Conservation (phyloP, 306 rosid genomes). For the Delonix regia region DNA sequence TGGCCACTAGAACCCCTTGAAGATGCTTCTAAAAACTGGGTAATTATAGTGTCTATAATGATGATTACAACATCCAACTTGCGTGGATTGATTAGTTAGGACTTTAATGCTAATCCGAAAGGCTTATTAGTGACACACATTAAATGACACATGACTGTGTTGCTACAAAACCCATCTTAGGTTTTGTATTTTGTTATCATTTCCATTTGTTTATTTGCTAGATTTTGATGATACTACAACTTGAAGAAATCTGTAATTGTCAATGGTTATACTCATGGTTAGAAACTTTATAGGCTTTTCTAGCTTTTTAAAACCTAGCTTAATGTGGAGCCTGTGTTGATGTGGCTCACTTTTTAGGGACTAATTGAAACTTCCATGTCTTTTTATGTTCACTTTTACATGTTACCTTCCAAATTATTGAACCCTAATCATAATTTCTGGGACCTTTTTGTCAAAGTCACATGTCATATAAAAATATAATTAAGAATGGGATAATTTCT, state of each 20-base stretch:
- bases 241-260: neutral
- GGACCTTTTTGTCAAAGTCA: conserved; percentile 38
- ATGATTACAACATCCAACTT: conserved; percentile 33
- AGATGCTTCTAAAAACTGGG: conserved; percentile 45
- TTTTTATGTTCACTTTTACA: conserved; percentile 38
- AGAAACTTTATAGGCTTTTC: conserved; percentile 41
- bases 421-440: conserved; percentile 40
- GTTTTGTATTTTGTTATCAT: conserved; percentile 46
- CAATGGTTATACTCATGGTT: conserved; percentile 23
- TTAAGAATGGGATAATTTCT: conserved; percentile 22
- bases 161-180: conserved; percentile 21
- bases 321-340: conserved; percentile 27
- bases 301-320: conserved; percentile 41
- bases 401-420: conserved; percentile 38
- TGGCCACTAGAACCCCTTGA: conserved; percentile 28
- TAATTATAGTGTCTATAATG: conserved; percentile 45
- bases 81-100: conserved; percentile 37
- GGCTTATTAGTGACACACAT: neutral
- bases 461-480: conserved; percentile 2
- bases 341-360: conserved; percentile 24
- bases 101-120: conserved; percentile 30
- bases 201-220: conserved; percentile 37
- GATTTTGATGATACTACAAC: conserved; percentile 7
- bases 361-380: conserved; percentile 49
- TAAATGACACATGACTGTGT: conserved; percentile 38